Evolutionary conservation across 192 early-diverging fungal genomes (phyloP).

Genomic region (Kappamyces sp.): DNA sequence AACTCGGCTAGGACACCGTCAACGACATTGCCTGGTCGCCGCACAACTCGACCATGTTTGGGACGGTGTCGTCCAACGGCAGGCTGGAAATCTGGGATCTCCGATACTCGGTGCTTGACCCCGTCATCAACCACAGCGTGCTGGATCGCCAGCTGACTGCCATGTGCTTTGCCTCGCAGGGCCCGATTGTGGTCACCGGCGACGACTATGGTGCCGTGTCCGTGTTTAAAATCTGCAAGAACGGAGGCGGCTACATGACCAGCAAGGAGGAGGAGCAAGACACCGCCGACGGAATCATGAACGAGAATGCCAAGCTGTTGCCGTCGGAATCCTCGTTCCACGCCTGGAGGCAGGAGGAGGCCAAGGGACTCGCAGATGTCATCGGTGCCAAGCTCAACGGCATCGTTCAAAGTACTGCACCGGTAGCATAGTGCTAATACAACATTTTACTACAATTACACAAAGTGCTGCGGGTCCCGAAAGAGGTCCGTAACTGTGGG

Average conservation of each 20-base stretch:
- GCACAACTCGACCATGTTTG: conserved; percentile 46
- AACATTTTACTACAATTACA: background rate
- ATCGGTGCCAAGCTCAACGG: conserved; percentile 1
- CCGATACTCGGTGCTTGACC: conserved; percentile 54
- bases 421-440: background rate
- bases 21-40: conserved; percentile 54
- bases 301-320: background rate
- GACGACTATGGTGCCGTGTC: conserved; percentile 54
- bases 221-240: conserved; percentile 43
- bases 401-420: background rate
- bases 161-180: conserved; percentile 42
- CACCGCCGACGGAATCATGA: conserved; percentile 7
- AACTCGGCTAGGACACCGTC: conserved; percentile 38
- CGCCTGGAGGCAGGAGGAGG: conserved; percentile 10
- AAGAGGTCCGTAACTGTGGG: conserved; percentile 5
- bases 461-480: background rate
- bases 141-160: conserved; percentile 51
- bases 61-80: conserved; percentile 49
- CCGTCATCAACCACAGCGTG: conserved; percentile 50
- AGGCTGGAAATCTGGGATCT: conserved; percentile 60
- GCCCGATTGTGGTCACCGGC: conserved; percentile 48
- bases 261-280: conserved; percentile 6
- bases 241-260: background rate
- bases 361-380: background rate
- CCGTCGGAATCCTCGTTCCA: conserved; percentile 2